Conservation (phyloP, 2,329 filamentous ascomycete species). For the Exserohilum rostratum region DNA sequence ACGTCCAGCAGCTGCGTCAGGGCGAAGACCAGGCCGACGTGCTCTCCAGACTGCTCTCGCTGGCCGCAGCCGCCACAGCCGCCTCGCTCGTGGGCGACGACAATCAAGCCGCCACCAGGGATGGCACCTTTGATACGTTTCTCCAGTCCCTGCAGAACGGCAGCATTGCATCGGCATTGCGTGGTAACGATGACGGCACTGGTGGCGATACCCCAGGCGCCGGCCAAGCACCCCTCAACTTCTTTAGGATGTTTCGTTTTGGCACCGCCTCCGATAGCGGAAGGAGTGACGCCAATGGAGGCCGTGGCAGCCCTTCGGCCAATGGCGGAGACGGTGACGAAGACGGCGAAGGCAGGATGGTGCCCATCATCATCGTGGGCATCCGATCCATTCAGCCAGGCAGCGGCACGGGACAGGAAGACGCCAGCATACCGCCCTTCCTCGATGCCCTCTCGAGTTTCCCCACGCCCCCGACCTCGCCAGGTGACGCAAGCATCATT, state of each 20-base stretch:
- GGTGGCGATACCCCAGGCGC: conserved; percentile 45
- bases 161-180: conserved; percentile 62
- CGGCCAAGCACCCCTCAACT: conserved; percentile 65
- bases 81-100: conserved; percentile 68
- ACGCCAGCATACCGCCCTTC: conserved; percentile 55
- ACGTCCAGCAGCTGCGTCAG: conserved; percentile 49
- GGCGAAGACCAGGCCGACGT: conserved; percentile 68
- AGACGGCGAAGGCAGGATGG: conserved; percentile 62
- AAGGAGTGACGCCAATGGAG: conserved; percentile 15
- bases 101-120: conserved; percentile 61
- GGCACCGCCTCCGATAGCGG: conserved; percentile 54
- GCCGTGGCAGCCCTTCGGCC: conserved; percentile 30
- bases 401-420: conserved; percentile 52
- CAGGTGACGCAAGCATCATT: conserved; percentile 58
- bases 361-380: conserved; percentile 72
- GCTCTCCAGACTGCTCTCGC: conserved; percentile 65
- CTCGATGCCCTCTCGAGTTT: conserved; percentile 59
- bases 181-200: conserved; percentile 51
- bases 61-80: conserved; percentile 68
- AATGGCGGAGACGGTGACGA: conserved; percentile 36
- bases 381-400: conserved; percentile 68
- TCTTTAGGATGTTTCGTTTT: conserved; percentile 72
- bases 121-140: conserved; percentile 68
- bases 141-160: conserved; percentile 67
- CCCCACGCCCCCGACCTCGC: conserved; percentile 52